Evolutionary conservation across 2,329 filamentous ascomycete species (phyloP).

Genomic region (Diaporthe velutina): DNA sequence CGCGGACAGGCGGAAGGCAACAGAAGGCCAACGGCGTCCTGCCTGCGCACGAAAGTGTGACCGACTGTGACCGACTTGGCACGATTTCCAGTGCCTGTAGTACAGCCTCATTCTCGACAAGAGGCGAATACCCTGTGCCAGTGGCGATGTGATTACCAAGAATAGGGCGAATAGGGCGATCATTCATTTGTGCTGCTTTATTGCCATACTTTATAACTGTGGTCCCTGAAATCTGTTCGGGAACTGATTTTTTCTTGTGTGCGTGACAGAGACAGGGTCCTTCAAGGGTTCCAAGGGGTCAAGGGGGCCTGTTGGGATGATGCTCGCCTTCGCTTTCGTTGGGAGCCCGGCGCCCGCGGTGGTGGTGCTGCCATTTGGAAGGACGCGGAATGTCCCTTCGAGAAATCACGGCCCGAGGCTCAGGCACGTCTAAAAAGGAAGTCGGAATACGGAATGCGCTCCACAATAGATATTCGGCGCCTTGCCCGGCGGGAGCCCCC

Average conservation of each 20-base stretch:
- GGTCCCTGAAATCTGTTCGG: background rate
- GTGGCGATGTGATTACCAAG: background rate
- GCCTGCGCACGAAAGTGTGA: background rate
- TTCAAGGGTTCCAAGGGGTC: too few relatives aligned
- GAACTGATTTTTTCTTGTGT: background rate
- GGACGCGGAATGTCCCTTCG: background rate
- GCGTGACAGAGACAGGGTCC: background rate
- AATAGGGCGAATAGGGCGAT: background rate
- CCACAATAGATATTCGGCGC: slow-evolving; percentile 16
- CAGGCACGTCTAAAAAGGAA: slow-evolving; percentile 1
- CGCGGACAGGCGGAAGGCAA: too few relatives aligned
- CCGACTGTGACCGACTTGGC: background rate
- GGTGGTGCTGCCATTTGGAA: slow-evolving; percentile 15
- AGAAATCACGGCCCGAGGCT: background rate
- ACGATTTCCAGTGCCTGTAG: background rate
- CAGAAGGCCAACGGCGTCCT: background rate
- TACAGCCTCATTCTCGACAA: background rate
- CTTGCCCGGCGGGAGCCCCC: slow-evolving; percentile 8
- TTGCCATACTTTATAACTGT: background rate
- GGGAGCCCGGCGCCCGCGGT: background rate
- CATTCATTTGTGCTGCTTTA: background rate
- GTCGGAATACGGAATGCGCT: background rate
- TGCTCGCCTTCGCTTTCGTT: background rate
- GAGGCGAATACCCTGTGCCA: background rate
- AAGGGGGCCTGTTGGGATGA: background rate